Evolutionary conservation across 805 yeast genomes (phyloP).

Genomic region (Sugiyamaella lignohabitans): DNA sequence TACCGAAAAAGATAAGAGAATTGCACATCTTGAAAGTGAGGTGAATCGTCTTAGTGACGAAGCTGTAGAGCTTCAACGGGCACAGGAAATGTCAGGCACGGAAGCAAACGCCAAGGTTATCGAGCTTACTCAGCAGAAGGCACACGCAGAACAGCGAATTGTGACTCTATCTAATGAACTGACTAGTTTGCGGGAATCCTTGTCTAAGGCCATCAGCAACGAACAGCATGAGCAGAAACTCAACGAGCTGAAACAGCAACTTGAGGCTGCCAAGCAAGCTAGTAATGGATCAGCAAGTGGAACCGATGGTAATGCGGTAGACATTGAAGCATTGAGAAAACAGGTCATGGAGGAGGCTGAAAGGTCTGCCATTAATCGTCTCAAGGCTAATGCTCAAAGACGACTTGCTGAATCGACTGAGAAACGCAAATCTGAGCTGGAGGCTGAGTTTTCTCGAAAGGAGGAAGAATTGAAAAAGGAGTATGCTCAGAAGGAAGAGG

Average conservation of each 20-base stretch:
- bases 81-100: constrained; percentile 8
- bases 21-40: constrained; percentile 30
- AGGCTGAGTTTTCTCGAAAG: constrained; percentile 21
- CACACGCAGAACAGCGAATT: constrained; percentile 19
- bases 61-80: constrained; percentile 18
- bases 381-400: constrained; percentile 10
- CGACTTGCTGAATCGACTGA: constrained; percentile 16
- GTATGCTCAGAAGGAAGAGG: constrained; percentile 1
- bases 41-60: constrained; percentile 26
- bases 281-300: constrained; percentile 17
- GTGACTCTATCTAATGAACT: neutral
- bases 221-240: constrained; percentile 19
- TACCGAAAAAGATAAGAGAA: constrained; percentile 21
- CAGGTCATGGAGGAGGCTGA: constrained; percentile 14
- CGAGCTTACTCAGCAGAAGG: neutral
- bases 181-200: constrained; percentile 19
- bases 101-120: constrained; percentile 1
- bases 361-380: constrained; percentile 5
- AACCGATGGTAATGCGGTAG: constrained; percentile 2
- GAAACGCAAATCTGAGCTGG: constrained; percentile 14
- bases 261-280: constrained; percentile 18
- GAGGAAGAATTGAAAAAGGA: constrained; percentile 6
- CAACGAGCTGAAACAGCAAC: constrained; percentile 18
- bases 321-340: constrained; percentile 15
- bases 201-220: neutral